Percentiles rank a stretch among this genome's conserved stretches.
These are phyloP conservation scores for Coniochaeta pulveracea DNA, from an alignment of 2,329 filamentous ascomycete species.

Conservation along the genomic window DNA sequence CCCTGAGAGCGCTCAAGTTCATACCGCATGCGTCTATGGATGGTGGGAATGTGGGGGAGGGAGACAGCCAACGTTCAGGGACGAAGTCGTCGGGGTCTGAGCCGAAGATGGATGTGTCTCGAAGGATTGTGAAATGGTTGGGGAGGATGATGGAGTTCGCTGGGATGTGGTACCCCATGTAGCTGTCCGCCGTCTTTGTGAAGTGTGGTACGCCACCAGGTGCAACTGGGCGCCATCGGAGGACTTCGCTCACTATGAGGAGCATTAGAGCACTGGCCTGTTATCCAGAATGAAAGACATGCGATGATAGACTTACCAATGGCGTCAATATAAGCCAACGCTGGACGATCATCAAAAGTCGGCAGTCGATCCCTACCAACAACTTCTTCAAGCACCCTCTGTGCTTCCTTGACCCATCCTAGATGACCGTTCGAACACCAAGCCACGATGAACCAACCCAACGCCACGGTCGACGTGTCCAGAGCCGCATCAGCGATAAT, in stretches of 20 bases:
- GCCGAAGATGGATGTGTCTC: constrained; percentile 29
- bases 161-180: constrained; percentile 28
- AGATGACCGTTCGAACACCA: constrained; percentile 14
- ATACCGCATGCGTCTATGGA: constrained; percentile 6
- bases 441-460: constrained; percentile 20
- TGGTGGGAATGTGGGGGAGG: neutral
- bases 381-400: constrained; percentile 26
- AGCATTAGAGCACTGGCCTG: neutral
- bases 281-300: constrained; percentile 4
- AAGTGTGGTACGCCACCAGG: constrained; percentile 26
- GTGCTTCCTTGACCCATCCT: constrained; percentile 22
- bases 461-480: constrained; percentile 17
- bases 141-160: constrained; percentile 29
- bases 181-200: constrained; percentile 21
- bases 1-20: constrained; percentile 11
- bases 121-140: constrained; percentile 26
- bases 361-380: constrained; percentile 27
- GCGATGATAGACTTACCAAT: constrained; percentile 10
- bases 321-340: constrained; percentile 29
- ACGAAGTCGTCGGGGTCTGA: constrained; percentile 16
- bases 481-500: constrained; percentile 19
- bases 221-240: constrained; percentile 31
- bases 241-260: constrained; percentile 23
- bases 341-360: constrained; percentile 22
- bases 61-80: constrained; percentile 20